Conservation (phyloP, 176 grass and related monocot genomes). For the Juncus inflexus region DNA sequence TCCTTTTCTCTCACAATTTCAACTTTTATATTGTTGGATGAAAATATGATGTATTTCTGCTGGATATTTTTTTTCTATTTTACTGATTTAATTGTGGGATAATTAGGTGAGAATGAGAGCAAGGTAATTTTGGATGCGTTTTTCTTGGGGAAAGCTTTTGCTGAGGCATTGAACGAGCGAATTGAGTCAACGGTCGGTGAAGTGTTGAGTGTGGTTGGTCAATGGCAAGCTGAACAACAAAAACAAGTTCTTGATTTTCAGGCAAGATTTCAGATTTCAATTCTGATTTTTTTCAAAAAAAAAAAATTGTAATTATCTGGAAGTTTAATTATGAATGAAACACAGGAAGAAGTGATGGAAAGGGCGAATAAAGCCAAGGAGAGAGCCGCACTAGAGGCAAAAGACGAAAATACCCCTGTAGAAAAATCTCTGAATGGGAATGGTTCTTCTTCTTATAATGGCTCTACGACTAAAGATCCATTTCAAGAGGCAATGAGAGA, state of each 20-base stretch:
- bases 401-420: constrained; percentile 39
- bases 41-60: background rate
- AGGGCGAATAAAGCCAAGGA: constrained; percentile 94
- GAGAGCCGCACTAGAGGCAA: constrained; percentile 62
- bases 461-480: constrained; percentile 39
- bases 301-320: background rate
- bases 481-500: constrained; percentile 35
- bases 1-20: constrained; percentile 9
- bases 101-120: constrained; percentile 62
- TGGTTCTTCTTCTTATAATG: constrained; percentile 24
- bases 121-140: constrained; percentile 85
- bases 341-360: constrained; percentile 79
- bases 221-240: constrained; percentile 94
- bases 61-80: background rate
- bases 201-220: constrained; percentile 74
- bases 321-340: constrained; percentile 5
- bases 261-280: constrained; percentile 32
- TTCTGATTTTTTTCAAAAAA: background rate
- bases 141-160: constrained; percentile 91
- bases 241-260: constrained; percentile 83
- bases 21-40: background rate
- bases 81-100: background rate
- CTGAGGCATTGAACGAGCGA: constrained; percentile 75
- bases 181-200: constrained; percentile 78
- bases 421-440: constrained; percentile 31